Percentiles rank a stretch among this genome's conserved stretches.
Evolutionary conservation across 805 yeast species (phyloP).

Genomic region (Saccharomycopsis vini): DNA sequence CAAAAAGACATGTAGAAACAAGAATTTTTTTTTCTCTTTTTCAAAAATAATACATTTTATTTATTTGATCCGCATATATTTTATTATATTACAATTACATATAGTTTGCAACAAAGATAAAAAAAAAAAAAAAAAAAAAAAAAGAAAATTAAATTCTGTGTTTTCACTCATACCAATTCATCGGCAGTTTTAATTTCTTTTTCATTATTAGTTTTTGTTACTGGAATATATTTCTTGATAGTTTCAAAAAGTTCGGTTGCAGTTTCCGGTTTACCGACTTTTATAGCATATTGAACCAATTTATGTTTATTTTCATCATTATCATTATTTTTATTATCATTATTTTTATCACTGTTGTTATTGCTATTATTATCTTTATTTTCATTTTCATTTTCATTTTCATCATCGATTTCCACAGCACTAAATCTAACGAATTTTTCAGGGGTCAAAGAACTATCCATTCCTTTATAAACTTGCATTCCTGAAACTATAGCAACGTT

Average conservation of each 20-base stretch:
- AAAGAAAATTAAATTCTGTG: neutral
- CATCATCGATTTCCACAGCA: slow-evolving; percentile 37
- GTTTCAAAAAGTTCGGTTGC: slow-evolving; percentile 50
- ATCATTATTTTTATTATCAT: slow-evolving; percentile 3
- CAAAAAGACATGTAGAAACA: too few relatives aligned
- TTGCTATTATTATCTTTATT: slow-evolving; percentile 39
- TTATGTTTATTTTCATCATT: slow-evolving; percentile 35
- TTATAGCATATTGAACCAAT: slow-evolving; percentile 79
- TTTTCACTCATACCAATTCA: neutral
- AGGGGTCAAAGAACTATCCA: slow-evolving; percentile 75
- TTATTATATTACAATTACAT: too few relatives aligned
- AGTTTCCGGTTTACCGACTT: slow-evolving; percentile 52
- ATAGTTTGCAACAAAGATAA: neutral
- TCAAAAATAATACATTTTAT: too few relatives aligned
- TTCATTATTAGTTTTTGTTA: neutral
- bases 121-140: too few relatives aligned
- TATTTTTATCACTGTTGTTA: too few relatives aligned
- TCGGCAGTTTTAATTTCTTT: neutral
- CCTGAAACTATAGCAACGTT: slow-evolving; percentile 57
- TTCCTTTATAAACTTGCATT: slow-evolving; percentile 63
- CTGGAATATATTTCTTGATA: slow-evolving; percentile 26
- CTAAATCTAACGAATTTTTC: slow-evolving; percentile 77
- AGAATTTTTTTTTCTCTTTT: too few relatives aligned
- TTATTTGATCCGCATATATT: too few relatives aligned
- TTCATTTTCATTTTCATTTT: neutral